These are phyloP conservation scores for Halenospora varia DNA, from an alignment of 495 filamentous ascomycete genomes.

Conservation along the genomic window DNA sequence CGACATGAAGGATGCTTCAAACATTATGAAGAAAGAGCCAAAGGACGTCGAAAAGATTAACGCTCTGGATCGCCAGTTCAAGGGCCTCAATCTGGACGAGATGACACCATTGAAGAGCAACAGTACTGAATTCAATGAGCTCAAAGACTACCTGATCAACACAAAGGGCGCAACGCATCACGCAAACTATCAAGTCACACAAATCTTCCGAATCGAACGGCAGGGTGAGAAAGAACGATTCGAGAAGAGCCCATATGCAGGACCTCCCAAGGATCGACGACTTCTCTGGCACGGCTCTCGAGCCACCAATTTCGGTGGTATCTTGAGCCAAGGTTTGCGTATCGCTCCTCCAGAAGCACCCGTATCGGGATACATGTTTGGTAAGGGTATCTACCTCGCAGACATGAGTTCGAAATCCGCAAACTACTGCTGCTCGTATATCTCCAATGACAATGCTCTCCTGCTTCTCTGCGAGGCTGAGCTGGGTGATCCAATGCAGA, in stretches of 20 bases:
- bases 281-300: conserved; percentile 85
- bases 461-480: conserved; percentile 76
- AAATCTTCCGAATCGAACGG: conserved; percentile 81
- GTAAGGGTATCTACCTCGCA: conserved; percentile 87
- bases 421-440: conserved; percentile 60
- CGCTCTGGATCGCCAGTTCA: conserved; percentile 65
- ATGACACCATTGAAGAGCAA: conserved; percentile 62
- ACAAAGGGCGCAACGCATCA: conserved; percentile 59
- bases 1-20: conserved; percentile 77
- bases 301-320: conserved; percentile 76
- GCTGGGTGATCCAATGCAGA: conserved; percentile 66
- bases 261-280: conserved; percentile 47
- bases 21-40: conserved; percentile 59
- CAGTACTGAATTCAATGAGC: conserved; percentile 57
- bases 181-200: conserved; percentile 54
- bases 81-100: conserved; percentile 65
- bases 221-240: conserved; percentile 70
- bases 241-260: conserved; percentile 33
- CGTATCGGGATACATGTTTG: conserved; percentile 73
- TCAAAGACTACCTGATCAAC: conserved; percentile 61
- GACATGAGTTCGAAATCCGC: conserved; percentile 78
- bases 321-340: conserved; percentile 77
- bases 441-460: conserved; percentile 46
- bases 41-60: conserved; percentile 49
- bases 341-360: conserved; percentile 85